A percentile compares a stretch with the other conserved stretches of the same genome.
These are phyloP conservation scores for Nectriaceae sp. DNA, from an alignment of 2,329 filamentous ascomycete genomes.

Conservation along the genomic window DNA sequence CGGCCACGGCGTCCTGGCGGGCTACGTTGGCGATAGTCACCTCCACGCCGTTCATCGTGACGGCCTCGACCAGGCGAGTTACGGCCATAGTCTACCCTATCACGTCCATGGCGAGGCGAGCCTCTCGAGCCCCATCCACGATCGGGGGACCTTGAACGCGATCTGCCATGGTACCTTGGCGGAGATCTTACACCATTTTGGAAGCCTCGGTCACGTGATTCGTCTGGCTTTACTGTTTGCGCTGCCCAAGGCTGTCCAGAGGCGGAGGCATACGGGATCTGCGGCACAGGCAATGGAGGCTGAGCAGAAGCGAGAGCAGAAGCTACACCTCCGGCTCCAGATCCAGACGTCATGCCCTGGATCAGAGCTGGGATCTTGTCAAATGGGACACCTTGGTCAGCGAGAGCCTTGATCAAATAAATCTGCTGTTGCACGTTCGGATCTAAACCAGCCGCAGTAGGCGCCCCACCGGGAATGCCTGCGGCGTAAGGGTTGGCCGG, in stretches of 20 bases:
- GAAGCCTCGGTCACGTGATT: constrained; percentile 58
- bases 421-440: constrained; percentile 69
- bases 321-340: constrained; percentile 2
- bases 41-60: constrained; percentile 58
- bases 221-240: constrained; percentile 35
- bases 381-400: constrained; percentile 73
- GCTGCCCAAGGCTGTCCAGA: constrained; percentile 35
- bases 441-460: constrained; percentile 43
- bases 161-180: constrained; percentile 59
- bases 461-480: constrained; percentile 30
- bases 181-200: constrained; percentile 65
- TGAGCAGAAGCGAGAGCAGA: constrained; percentile 27
- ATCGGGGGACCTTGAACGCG: constrained; percentile 78
- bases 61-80: constrained; percentile 65
- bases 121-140: constrained; percentile 69
- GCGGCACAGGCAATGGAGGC: constrained; percentile 43
- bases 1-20: constrained; percentile 69
- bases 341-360: constrained; percentile 49
- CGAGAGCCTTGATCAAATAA: constrained; percentile 72
- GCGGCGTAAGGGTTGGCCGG: constrained; percentile 31
- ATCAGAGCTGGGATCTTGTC: constrained; percentile 71
- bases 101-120: constrained; percentile 62
- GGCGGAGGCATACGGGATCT: constrained; percentile 41
- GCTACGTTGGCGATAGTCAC: constrained; percentile 86
- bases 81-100: constrained; percentile 75